Evolutionary conservation across 108 stramenopile genomes (phyloP).

Genomic region (Cyclostephanos invisitatus): DNA sequence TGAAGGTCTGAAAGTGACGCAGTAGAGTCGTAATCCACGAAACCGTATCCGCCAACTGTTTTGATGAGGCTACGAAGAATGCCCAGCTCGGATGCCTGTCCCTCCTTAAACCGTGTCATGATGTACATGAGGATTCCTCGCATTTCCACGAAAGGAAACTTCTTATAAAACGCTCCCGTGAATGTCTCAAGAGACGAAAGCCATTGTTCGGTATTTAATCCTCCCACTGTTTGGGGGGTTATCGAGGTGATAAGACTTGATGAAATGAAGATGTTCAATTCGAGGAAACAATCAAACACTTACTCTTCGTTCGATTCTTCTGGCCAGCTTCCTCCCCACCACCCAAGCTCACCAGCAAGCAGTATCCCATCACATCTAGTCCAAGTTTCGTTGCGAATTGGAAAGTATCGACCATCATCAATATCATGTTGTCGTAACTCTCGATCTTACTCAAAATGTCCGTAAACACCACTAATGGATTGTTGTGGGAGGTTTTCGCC

Average conservation of each 20-base stretch:
- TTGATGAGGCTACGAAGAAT: constrained; percentile 78
- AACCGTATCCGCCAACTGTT: constrained; percentile 77
- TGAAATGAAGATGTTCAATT: neutral
- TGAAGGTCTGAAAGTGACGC: constrained; percentile 72
- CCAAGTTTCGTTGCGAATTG: constrained; percentile 75
- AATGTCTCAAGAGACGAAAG: constrained; percentile 84
- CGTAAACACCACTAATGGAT: constrained; percentile 86
- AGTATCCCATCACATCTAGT: constrained; percentile 86
- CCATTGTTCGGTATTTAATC: constrained; percentile 89
- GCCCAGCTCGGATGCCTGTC: constrained; percentile 77
- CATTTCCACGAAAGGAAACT: constrained; percentile 75
- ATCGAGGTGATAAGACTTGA: neutral
- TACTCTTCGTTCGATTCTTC: constrained; percentile 74
- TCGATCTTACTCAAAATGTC: constrained; percentile 90
- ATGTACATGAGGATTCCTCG: constrained; percentile 75
- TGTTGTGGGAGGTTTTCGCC: constrained; percentile 82
- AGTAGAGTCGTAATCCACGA: constrained; percentile 81
- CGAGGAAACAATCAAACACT: constrained; percentile 11
- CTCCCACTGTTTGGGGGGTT: constrained; percentile 58
- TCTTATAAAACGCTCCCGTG: constrained; percentile 79
- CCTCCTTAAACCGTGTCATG: constrained; percentile 58
- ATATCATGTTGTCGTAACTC: constrained; percentile 93
- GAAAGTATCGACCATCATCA: constrained; percentile 90
- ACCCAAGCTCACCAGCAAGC: constrained; percentile 72
- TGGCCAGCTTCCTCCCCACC: constrained; percentile 44